phyloP scores from a whole-genome alignment of 345 rosid genomes.

The Eucalyptus camaldulensis region DNA sequence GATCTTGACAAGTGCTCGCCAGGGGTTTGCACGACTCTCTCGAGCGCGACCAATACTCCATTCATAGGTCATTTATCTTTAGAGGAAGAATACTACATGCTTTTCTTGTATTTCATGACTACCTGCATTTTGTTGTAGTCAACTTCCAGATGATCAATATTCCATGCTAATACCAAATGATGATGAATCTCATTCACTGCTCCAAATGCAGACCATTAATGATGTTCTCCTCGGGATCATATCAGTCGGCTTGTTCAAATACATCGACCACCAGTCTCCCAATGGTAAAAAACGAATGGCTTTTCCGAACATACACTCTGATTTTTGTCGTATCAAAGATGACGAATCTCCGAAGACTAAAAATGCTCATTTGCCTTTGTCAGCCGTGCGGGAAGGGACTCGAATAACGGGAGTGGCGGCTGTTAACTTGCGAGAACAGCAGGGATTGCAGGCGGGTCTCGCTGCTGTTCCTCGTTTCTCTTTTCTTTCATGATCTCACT shows the following conservation, averaged over 20 bases:
- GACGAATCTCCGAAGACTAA: background rate
- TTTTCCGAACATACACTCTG: too few relatives aligned
- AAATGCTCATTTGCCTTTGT: background rate
- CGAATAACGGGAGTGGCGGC: too few relatives aligned
- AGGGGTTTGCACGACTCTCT: background rate
- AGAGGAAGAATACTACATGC: background rate
- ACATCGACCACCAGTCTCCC: conserved; percentile 31
- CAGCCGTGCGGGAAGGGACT: conserved; percentile 12
- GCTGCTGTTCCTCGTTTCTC: too few relatives aligned
- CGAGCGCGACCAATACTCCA: background rate
- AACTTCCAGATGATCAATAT: too few relatives aligned
- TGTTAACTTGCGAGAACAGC: too few relatives aligned
- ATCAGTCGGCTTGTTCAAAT: conserved; percentile 38
- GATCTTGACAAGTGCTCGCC: background rate
- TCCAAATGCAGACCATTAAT: conserved; percentile 37
- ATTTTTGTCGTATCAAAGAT: background rate
- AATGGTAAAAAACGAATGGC: conserved; percentile 11
- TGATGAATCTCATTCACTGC: background rate
- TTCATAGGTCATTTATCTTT: background rate
- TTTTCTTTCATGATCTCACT: too few relatives aligned
- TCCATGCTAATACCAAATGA: background rate
- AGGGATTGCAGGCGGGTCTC: too few relatives aligned
- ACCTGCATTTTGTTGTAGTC: background rate
- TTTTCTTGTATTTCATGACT: background rate
- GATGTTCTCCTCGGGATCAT: conserved; percentile 52